A percentile compares a stretch with the other conserved stretches of the same genome.
Conservation (phyloP, 2,329 filamentous ascomycete species). For the Aureobasidium musti region DNA sequence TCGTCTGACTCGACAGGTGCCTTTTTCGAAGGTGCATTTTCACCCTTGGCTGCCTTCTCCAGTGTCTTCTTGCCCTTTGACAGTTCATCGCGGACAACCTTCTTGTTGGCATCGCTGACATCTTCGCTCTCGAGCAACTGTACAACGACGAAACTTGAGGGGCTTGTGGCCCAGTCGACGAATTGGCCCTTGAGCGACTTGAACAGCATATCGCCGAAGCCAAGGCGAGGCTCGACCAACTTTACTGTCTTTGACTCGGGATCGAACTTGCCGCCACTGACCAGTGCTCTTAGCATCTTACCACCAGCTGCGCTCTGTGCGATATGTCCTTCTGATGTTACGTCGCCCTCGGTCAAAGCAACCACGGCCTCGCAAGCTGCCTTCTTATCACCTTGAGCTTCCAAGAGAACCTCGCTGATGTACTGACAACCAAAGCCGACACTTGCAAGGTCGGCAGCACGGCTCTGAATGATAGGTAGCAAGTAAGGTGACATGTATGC, state of each 20-base stretch:
- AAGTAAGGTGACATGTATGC: conserved; percentile 72
- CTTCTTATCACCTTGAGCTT: conserved; percentile 72
- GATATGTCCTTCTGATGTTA: conserved; percentile 57
- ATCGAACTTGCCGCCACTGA: conserved; percentile 86
- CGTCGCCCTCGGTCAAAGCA: conserved; percentile 44
- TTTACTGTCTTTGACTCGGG: conserved; percentile 67
- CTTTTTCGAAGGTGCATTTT: conserved; percentile 42
- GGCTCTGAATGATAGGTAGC: conserved; percentile 69
- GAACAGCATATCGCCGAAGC: conserved; percentile 82
- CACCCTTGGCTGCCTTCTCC: conserved; percentile 62
- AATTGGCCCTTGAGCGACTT: conserved; percentile 73
- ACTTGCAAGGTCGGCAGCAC: conserved; percentile 67
- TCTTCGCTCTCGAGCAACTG: conserved; percentile 71
- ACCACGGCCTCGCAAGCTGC: conserved; percentile 69
- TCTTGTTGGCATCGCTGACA: conserved; percentile 64
- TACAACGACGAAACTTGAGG: conserved; percentile 83
- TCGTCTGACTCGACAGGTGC: conserved; percentile 41
- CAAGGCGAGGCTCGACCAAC: conserved; percentile 71
- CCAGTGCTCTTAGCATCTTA: conserved; percentile 86
- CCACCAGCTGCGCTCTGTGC: conserved; percentile 65
- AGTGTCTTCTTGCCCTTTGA: conserved; percentile 72
- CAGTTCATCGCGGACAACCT: conserved; percentile 68
- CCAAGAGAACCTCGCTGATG: conserved; percentile 78
- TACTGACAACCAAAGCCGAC: conserved; percentile 86
- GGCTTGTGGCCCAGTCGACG: conserved; percentile 80